Conservation (phyloP, 805 yeast genomes). For the Cyberlindnera mississippiensis region DNA sequence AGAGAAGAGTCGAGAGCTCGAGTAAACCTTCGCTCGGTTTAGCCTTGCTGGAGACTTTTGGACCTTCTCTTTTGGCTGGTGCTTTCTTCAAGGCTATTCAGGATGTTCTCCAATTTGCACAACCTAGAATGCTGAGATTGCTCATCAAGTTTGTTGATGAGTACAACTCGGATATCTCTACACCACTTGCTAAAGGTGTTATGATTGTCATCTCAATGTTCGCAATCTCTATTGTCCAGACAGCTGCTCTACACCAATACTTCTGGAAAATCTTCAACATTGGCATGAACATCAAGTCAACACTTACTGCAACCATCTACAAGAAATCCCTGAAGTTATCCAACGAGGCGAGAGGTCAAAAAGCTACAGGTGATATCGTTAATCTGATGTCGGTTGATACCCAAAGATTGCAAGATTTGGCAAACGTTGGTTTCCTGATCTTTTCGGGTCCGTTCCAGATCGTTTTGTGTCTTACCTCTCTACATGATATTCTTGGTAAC, state of each 20-base stretch:
- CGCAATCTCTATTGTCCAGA: slow-evolving; percentile 68
- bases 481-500: slow-evolving; percentile 71
- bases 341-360: slow-evolving; percentile 63
- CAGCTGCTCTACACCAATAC: slow-evolving; percentile 73
- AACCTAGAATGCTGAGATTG: slow-evolving; percentile 73
- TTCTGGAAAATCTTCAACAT: slow-evolving; percentile 69
- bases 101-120: slow-evolving; percentile 76
- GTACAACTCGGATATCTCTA: slow-evolving; percentile 34
- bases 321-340: slow-evolving; percentile 65
- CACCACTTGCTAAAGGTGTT: slow-evolving; percentile 69
- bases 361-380: slow-evolving; percentile 89
- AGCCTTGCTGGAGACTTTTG: slow-evolving; percentile 69
- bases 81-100: slow-evolving; percentile 72
- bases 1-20: slow-evolving; percentile 46
- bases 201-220: slow-evolving; percentile 78
- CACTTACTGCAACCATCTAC: slow-evolving; percentile 64
- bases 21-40: slow-evolving; percentile 47
- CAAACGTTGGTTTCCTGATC: slow-evolving; percentile 70
- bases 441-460: slow-evolving; percentile 97
- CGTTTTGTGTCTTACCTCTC: slow-evolving; percentile 64
- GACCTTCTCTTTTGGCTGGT: slow-evolving; percentile 61
- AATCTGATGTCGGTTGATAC: slow-evolving; percentile 93
- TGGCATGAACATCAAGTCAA: slow-evolving; percentile 72
- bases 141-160: slow-evolving; percentile 59
- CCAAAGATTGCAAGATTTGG: slow-evolving; percentile 79